Evolutionary conservation across 176 grass and related monocot species (phyloP).

Genomic region (Eragrostis nindensis): DNA sequence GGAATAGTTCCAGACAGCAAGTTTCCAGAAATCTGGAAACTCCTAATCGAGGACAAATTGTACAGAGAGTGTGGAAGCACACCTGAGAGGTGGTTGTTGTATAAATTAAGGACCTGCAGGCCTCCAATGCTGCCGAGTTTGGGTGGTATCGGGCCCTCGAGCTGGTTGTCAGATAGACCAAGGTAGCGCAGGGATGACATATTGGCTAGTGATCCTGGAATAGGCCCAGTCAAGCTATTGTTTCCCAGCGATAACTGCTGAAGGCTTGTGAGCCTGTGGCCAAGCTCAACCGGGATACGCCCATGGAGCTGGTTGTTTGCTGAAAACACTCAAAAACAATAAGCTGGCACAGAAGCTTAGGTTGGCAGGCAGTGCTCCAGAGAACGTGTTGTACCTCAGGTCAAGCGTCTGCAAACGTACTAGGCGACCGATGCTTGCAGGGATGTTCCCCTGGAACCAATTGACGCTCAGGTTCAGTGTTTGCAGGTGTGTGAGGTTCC

Average conservation of each 20-base stretch:
- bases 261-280: background rate
- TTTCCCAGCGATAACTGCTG: background rate
- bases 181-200: conserved; percentile 2
- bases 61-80: conserved; percentile 18
- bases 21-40: background rate
- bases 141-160: conserved; percentile 10
- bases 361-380: background rate
- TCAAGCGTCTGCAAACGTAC: background rate
- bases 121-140: conserved; percentile 5
- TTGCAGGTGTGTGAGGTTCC: conserved; percentile 19
- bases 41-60: conserved; percentile 15
- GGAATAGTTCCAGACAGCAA: conserved; percentile 28
- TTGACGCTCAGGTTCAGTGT: conserved; percentile 35
- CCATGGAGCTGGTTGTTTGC: conserved; percentile 25
- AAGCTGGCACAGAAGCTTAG: conserved; percentile 24
- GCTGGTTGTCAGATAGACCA: background rate
- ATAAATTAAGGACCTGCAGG: background rate
- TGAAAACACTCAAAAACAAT: background rate
- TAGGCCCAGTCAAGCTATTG: conserved; percentile 1
- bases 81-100: background rate
- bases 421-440: background rate
- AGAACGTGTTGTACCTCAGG: conserved; percentile 20
- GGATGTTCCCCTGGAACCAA: background rate
- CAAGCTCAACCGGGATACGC: background rate
- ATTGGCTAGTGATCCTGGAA: conserved; percentile 28